A percentile compares a stretch with the other conserved stretches of the same genome.
Evolutionary conservation across 108 stramenopile species (phyloP).

Genomic region (Discostella pseudostelligera): DNA sequence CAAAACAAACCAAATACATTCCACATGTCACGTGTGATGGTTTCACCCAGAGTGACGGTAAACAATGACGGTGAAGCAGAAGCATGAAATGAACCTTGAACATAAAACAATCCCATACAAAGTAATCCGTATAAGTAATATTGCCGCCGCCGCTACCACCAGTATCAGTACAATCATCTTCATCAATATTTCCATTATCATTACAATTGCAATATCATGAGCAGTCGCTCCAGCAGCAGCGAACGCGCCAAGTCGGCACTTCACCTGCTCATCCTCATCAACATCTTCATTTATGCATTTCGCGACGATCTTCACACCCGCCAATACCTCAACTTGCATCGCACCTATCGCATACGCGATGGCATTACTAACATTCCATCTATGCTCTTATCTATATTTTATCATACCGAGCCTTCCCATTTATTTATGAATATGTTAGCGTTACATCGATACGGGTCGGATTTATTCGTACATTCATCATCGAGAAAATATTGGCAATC

Average conservation of each 20-base stretch:
- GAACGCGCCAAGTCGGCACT: slow-evolving; percentile 28
- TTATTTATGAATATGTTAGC: slow-evolving; percentile 38
- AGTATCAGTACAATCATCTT: neutral
- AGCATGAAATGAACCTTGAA: too few species aligned
- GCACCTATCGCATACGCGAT: slow-evolving; percentile 37
- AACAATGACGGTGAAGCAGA: too few species aligned
- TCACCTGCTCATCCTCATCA: slow-evolving; percentile 25
- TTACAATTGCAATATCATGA: slow-evolving; percentile 9
- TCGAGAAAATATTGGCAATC: slow-evolving; percentile 23
- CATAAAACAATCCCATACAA: too few species aligned
- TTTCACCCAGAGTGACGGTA: too few species aligned
- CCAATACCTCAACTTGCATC: slow-evolving; percentile 16
- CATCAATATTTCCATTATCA: neutral
- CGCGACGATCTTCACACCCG: slow-evolving; percentile 23
- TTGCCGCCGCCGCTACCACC: too few species aligned
- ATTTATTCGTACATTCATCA: slow-evolving; percentile 30
- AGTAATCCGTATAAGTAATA: too few species aligned
- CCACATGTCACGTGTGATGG: too few species aligned
- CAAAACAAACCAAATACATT: too few species aligned
- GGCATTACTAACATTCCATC: slow-evolving; percentile 17
- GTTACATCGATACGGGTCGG: slow-evolving; percentile 27
- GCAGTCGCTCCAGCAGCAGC: slow-evolving; percentile 3
- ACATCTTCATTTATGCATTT: slow-evolving; percentile 22
- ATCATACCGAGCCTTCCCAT: slow-evolving; percentile 35
- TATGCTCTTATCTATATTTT: slow-evolving; percentile 40